Evolutionary conservation across 2,329 filamentous ascomycete genomes (phyloP).

Genomic region (Aspergillus viridinutans): DNA sequence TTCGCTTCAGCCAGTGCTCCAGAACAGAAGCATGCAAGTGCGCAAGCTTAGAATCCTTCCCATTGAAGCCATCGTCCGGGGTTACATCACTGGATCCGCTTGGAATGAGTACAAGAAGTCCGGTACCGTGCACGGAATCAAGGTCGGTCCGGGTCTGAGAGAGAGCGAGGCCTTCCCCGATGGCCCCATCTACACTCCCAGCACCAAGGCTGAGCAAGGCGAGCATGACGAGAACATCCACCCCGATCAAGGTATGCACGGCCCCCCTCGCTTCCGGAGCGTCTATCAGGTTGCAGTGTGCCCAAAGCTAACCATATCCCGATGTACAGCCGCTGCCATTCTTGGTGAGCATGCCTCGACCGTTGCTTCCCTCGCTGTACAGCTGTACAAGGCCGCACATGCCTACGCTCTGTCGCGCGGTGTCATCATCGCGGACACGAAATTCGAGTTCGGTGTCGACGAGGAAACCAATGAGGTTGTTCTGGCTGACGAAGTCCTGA

Average conservation of each 20-base stretch:
- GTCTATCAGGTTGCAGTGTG: neutral
- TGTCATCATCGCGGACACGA: constrained; percentile 74
- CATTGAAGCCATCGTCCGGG: constrained; percentile 80
- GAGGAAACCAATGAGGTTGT: constrained; percentile 63
- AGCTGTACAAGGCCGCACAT: constrained; percentile 57
- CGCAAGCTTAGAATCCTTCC: constrained; percentile 70
- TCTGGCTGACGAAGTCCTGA: constrained; percentile 79
- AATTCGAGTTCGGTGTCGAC: constrained; percentile 72
- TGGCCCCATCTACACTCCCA: constrained; percentile 70
- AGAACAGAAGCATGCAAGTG: constrained; percentile 72
- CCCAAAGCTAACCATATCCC: neutral
- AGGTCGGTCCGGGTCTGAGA: constrained; percentile 62
- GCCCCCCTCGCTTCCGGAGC: neutral
- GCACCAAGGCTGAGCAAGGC: constrained; percentile 77
- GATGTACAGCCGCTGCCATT: constrained; percentile 49
- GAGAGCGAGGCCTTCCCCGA: constrained; percentile 67
- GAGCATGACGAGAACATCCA: constrained; percentile 83
- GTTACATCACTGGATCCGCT: constrained; percentile 81
- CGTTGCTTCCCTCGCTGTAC: constrained; percentile 62
- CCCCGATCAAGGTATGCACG: constrained; percentile 55
- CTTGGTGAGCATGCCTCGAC: constrained; percentile 62
- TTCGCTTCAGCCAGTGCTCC: constrained; percentile 50
- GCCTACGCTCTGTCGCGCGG: constrained; percentile 51
- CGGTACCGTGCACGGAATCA: constrained; percentile 76
- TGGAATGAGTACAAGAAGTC: constrained; percentile 72